Base-by-base conservation (phyloP, 306 rosid species). In the Corylus americana region DNA sequence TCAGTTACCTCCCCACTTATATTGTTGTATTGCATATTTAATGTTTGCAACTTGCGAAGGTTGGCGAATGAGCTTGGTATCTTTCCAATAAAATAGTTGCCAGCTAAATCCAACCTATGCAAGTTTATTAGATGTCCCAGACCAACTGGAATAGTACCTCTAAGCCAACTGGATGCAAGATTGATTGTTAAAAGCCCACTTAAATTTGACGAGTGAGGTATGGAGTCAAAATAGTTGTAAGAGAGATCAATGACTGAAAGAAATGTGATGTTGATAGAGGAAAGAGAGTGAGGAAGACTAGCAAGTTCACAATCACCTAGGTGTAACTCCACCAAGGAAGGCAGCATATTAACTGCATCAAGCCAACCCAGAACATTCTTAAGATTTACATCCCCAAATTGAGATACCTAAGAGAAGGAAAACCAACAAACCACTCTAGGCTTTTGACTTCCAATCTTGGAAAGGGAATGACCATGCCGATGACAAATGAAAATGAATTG, bases 221-320 rank as follows among this genome's bases (percentile, higher is more conserved):
- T 20, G 1, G 63, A 0, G 31, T 57, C 1, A 57, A 57, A 57
- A 20, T 2, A 0, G 63, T 20, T 57, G 4, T 0, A 0, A 20
- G 31, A 20, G 29, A 57, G 22, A 57, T 57, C 63, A 57, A 57
- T 5, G 29, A 20, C 0, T 8, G 5, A 18, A 57, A 20, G 29
- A 10, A 0, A 57, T 57, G 63, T 57, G 12, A 57, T 20, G 63
- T 57, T 57, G 63, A 8, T 8, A 12, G 5, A 7, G 29, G 31
- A 20, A 20, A 57, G 8, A 57, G 63, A 57, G 1, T 57, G 31
- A 20, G 20, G 51, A 48, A 55, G 62, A 55, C 12, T 7, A 7
- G 13, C 13, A 1, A 48, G 51, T 11, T 10, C 1, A 48, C 51
- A 48, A 10, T 0, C 13, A 9, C 0, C 0, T 48, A 48, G 13